These are phyloP conservation scores for Fusarium ramigenum DNA, from an alignment of 2,329 filamentous ascomycete species.

Conservation along the genomic window DNA sequence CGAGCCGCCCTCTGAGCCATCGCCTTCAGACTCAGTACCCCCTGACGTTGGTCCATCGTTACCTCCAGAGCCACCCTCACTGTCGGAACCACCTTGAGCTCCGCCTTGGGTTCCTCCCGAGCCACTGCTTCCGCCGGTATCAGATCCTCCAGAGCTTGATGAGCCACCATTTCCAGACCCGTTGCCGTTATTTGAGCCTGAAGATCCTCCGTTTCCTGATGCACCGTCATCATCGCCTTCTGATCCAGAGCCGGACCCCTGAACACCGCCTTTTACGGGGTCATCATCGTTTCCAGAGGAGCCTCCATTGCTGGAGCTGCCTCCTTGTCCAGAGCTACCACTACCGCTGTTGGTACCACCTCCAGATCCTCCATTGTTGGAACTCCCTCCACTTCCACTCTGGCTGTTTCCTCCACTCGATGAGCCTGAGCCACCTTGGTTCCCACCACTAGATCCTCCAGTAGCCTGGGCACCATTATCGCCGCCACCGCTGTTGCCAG, in stretches of 20 bases:
- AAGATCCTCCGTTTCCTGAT: not conserved
- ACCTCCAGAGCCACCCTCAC: not conserved
- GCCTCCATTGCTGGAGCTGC: not conserved
- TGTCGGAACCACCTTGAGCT: not conserved
- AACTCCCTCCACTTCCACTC: not conserved
- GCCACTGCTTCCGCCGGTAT: not conserved
- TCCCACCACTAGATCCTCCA: not conserved
- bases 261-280: not conserved
- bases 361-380: not conserved
- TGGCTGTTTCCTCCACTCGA: not conserved
- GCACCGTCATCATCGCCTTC: not conserved
- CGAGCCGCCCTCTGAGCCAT: not conserved
- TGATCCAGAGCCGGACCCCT: not conserved
- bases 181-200: not conserved
- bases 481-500: not conserved
- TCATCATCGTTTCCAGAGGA: not conserved
- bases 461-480: not conserved
- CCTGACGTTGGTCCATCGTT: too few relatives aligned
- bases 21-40: not conserved
- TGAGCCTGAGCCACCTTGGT: not conserved
- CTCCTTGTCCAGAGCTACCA: not conserved
- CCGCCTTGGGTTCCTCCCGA: not conserved
- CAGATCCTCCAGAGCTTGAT: not conserved
- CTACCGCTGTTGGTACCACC: not conserved
- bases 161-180: not conserved